Evolutionary conservation across 2,329 filamentous ascomycete species (phyloP).

Genomic region (Scedosporium apiospermum): DNA sequence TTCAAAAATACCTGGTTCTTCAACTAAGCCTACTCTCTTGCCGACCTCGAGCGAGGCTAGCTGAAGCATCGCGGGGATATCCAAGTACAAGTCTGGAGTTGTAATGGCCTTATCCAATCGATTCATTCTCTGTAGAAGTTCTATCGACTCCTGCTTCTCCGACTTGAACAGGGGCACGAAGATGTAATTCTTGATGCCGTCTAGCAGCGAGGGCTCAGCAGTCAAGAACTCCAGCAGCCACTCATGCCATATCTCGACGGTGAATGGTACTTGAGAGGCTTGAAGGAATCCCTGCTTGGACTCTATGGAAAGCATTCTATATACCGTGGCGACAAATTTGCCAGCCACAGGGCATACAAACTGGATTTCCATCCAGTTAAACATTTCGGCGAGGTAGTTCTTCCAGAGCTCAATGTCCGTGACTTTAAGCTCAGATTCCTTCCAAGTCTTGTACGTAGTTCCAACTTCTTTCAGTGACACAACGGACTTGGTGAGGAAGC

Average conservation of each 20-base stretch:
- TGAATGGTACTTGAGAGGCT: constrained; percentile 16
- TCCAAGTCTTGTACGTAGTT: constrained; percentile 27
- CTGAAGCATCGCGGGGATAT: constrained; percentile 48
- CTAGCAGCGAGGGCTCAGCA: constrained; percentile 42
- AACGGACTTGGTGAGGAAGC: constrained; percentile 53
- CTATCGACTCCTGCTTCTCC: constrained; percentile 41
- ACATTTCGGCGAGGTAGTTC: constrained; percentile 35
- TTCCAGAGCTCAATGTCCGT: constrained; percentile 39
- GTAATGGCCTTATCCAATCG: constrained; percentile 35
- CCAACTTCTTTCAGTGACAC: constrained; percentile 38
- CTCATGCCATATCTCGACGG: constrained; percentile 39
- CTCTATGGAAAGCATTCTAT: constrained; percentile 33
- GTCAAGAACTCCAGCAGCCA: constrained; percentile 45
- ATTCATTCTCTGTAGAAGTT: constrained; percentile 51
- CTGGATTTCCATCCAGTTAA: constrained; percentile 46
- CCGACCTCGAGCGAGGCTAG: constrained; percentile 61
- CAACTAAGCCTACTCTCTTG: constrained; percentile 60
- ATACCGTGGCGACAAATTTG: constrained; percentile 50
- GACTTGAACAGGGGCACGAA: constrained; percentile 53
- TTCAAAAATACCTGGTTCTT: constrained; percentile 47
- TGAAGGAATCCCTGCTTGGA: constrained; percentile 12
- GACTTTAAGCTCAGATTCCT: constrained; percentile 16
- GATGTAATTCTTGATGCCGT: constrained; percentile 55
- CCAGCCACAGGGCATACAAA: constrained; percentile 51
- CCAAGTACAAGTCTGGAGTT: constrained; percentile 33